Base-by-base conservation (phyloP, 768 basidiomycete genomes). In the Boletus eberwhitei region DNA sequence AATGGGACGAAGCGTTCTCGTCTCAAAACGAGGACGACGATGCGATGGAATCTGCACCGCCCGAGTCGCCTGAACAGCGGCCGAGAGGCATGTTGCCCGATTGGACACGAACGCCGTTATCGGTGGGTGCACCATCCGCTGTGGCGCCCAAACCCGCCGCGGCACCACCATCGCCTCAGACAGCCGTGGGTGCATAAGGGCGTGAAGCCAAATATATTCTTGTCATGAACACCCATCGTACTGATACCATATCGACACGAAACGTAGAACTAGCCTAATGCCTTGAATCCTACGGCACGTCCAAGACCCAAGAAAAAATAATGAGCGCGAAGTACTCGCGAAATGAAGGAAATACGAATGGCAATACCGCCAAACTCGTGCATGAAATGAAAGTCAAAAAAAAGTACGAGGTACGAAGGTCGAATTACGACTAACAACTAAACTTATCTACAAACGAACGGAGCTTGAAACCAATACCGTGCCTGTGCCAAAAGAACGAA, bases 1-100 rank as follows among this genome's bases (percentile, higher is more conserved):
- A 82, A 55, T 97, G 91, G 88, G 93, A 97, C 60, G 87, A 90
- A 64, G 80, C 77, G 21, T 82, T 81, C 32, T 39, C 56, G 54
- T 54, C 68, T 36, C 66, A 71, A 12, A 73, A 73, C 19, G 77
- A 75, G 21, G 78, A 76, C 45, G 80, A 79, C 11, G 74, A 79
- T 57, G 63, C 57, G 42, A 64, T 69, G 35, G 55, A 57, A 4
- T 36, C 48, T 12, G 39, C n/a, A 8, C n/a, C 58, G 0, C 58
- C 62, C 26, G 38, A 51, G 29, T 57, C 48, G 38, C 54, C 65
- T 19, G 68, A 71, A 29, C 70, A 71, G 37, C 54, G 61, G 12
- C 65, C 74, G 8, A 73, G 65, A 43, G 79, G 72, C 57, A 72
- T 87, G 44, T 70, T 93, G 35, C 91, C 91, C 4, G 91, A 93